Evolutionary conservation across 352 stramenopile species (phyloP).

Genomic region (Phytophthora syringae): DNA sequence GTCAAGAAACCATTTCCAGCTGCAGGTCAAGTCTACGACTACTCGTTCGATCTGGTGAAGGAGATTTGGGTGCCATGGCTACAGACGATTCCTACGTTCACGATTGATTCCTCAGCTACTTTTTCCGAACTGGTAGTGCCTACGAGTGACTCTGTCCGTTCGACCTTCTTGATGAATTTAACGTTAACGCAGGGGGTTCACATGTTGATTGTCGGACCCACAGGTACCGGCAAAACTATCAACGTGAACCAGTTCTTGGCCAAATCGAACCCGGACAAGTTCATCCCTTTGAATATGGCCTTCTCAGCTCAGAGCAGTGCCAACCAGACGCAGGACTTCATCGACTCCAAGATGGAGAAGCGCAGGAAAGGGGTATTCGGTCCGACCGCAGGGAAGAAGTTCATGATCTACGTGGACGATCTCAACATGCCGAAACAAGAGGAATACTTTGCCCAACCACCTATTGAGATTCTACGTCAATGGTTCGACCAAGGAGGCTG

Average conservation of each 20-base stretch:
- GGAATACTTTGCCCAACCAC: slow-evolving; percentile 94
- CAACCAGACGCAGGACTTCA: slow-evolving; percentile 94
- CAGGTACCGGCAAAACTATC: slow-evolving; percentile 95
- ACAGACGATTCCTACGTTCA: slow-evolving; percentile 87
- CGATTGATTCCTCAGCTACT: slow-evolving; percentile 70
- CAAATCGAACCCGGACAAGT: slow-evolving; percentile 88
- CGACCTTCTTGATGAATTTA: slow-evolving; percentile 93
- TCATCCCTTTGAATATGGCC: slow-evolving; percentile 91
- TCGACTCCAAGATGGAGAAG: slow-evolving; percentile 96
- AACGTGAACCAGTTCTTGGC: slow-evolving; percentile 94
- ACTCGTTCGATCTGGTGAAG: slow-evolving; percentile 84
- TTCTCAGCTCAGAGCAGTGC: slow-evolving; percentile 94
- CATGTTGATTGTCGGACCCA: slow-evolving; percentile 94
- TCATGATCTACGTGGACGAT: slow-evolving; percentile 95
- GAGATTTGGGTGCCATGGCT: slow-evolving; percentile 92
- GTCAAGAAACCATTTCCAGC: slow-evolving; percentile 63
- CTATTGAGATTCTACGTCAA: slow-evolving; percentile 95
- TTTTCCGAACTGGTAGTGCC: slow-evolving; percentile 95
- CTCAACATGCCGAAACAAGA: slow-evolving; percentile 97
- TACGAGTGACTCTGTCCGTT: slow-evolving; percentile 93
- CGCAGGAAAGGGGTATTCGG: slow-evolving; percentile 93
- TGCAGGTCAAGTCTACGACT: slow-evolving; percentile 89
- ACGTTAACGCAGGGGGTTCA: slow-evolving; percentile 85
- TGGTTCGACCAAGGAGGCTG: slow-evolving; percentile 95
- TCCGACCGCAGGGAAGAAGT: slow-evolving; percentile 90